Evolutionary conservation across 129 eudicot species (phyloP).

Genomic region (Flaveria trinervia): DNA sequence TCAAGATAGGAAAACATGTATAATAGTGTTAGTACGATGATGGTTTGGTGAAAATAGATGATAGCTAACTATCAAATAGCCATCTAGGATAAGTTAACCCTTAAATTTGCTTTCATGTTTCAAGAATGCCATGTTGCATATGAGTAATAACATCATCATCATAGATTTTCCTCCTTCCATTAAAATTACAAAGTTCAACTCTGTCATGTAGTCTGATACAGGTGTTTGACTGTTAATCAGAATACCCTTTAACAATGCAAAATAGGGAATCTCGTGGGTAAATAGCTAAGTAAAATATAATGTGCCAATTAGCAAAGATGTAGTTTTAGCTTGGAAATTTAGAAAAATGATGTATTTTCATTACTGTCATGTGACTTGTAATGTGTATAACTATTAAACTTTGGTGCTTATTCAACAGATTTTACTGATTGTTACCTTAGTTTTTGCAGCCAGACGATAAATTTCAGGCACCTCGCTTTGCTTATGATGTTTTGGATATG

Average conservation of each 20-base stretch:
- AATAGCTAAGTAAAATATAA: not conserved
- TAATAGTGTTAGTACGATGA: not conserved
- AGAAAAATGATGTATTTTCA: not conserved
- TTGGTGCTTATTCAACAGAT: not conserved
- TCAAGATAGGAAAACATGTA: conserved; percentile 38
- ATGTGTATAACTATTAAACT: not conserved
- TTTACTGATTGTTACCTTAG: conserved; percentile 51
- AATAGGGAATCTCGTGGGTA: not conserved
- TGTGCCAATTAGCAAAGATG: not conserved
- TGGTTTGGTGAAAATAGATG: not conserved
- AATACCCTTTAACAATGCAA: not conserved
- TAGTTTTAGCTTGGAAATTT: not conserved
- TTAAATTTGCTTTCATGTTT: not conserved
- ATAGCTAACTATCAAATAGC: conserved; percentile 2
- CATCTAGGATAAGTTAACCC: not conserved
- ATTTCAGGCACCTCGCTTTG: conserved; percentile 81
- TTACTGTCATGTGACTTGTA: not conserved
- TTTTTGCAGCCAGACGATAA: conserved; percentile 82
- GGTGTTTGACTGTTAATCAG: conserved; percentile 5
- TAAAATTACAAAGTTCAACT: not conserved
- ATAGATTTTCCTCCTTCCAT: not conserved
- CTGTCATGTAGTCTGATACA: conserved; percentile 5
- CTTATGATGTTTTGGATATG: conserved; percentile 85
- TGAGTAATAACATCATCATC: conserved; percentile 4
- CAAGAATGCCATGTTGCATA: not conserved